phyloP scores from a whole-genome alignment of 129 eudicot genomes.

The Lactuca saligna region DNA sequence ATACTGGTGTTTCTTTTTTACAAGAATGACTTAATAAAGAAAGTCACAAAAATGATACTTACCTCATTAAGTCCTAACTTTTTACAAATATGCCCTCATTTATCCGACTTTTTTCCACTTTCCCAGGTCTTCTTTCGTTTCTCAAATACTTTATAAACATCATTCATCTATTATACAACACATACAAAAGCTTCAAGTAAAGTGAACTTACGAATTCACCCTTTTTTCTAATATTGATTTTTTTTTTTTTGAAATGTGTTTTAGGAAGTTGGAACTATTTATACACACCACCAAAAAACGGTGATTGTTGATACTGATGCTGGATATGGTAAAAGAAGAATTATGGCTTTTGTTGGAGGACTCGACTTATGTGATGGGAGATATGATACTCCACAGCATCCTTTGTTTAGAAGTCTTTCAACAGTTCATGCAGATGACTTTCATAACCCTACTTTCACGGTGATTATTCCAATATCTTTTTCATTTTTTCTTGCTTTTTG shows the following conservation, averaged over 20 bases:
- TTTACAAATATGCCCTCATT: no score
- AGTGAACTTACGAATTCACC: background rate
- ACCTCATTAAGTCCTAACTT: no score
- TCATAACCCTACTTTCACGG: slow-evolving; percentile 87
- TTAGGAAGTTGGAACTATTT: slow-evolving; percentile 80
- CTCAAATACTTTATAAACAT: background rate
- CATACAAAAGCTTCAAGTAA: background rate
- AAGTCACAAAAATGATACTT: no score
- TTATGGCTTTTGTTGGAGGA: slow-evolving; percentile 88
- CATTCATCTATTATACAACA: background rate
- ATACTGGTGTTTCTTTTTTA: no score
- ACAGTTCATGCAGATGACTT: slow-evolving; percentile 83
- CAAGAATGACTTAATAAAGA: no score
- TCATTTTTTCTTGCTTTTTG: slow-evolving; percentile 33
- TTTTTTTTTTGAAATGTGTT: background rate
- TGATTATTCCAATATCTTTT: slow-evolving; percentile 20
- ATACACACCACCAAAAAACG: slow-evolving; percentile 97
- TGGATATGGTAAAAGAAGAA: slow-evolving; percentile 73
- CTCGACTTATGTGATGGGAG: slow-evolving; percentile 91
- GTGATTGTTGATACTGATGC: slow-evolving; percentile 95
- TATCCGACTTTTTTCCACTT: no score
- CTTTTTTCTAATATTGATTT: slow-evolving; percentile 12
- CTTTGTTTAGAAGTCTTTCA: slow-evolving; percentile 62
- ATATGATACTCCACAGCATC: slow-evolving; percentile 89
- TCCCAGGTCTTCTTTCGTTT: no score